A percentile compares a stretch with the other conserved stretches of the same genome.
These are phyloP conservation scores for Candida chilensis DNA, from an alignment of 805 yeast genomes.

Conservation along the genomic window DNA sequence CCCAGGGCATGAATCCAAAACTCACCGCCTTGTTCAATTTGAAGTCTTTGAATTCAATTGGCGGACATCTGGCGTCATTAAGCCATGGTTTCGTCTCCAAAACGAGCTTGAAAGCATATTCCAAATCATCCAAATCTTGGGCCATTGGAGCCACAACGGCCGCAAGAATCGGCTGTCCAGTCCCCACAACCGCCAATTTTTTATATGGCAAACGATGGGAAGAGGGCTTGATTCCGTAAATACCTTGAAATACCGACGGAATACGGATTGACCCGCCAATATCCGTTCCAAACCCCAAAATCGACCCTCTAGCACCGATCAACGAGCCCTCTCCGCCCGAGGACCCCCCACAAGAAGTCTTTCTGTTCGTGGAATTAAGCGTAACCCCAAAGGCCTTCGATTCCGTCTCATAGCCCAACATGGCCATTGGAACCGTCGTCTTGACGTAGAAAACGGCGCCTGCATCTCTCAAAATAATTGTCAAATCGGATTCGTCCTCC, in stretches of 20 bases:
- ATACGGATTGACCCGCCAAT: constrained; percentile 9
- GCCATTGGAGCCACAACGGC: constrained; percentile 27
- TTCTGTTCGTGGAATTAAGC: constrained; percentile 23
- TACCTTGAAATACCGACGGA: constrained; percentile 7
- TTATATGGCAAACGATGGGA: constrained; percentile 5
- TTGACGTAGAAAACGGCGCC: constrained; percentile 34
- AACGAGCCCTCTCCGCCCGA: constrained; percentile 9
- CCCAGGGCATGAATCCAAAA: too few relatives aligned
- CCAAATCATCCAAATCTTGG: constrained; percentile 13
- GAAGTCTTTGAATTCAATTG: too few relatives aligned
- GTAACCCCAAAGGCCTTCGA: constrained; percentile 28
- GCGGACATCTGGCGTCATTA: too few relatives aligned
- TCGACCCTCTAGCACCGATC: constrained; percentile 5
- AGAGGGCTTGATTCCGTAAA: constrained; percentile 7
- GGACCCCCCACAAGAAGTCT: constrained; percentile 7
- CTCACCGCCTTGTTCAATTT: too few relatives aligned
- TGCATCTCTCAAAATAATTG: constrained; percentile 21
- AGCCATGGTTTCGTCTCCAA: too few relatives aligned
- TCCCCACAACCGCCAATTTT: constrained; percentile 4
- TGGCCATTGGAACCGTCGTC: constrained; percentile 32
- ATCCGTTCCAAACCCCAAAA: constrained; percentile 8
- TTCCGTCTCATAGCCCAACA: constrained; percentile 32
- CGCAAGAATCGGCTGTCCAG: constrained; percentile 17
- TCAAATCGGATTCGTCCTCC: constrained; percentile 18
- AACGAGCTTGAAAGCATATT: too few relatives aligned